Evolutionary conservation across 495 filamentous ascomycete genomes (phyloP).

Genomic region (Tirmania nivea): DNA sequence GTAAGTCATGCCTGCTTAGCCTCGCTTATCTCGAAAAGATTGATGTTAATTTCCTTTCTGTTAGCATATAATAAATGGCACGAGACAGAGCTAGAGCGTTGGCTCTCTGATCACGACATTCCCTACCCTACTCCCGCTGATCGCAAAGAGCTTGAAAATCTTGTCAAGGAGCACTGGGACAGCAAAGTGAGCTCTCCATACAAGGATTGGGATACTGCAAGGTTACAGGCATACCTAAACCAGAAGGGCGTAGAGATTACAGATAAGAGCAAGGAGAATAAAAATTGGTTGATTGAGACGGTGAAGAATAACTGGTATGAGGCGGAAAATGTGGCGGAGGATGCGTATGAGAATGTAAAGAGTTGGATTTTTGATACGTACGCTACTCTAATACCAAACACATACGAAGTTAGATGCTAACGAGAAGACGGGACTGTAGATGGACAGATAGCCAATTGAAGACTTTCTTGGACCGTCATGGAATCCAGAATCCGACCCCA

Average conservation of each 20-base stretch:
- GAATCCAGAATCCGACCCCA: slow-evolving; percentile 67
- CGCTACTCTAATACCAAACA: slow-evolving; percentile 22
- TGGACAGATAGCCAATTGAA: slow-evolving; percentile 78
- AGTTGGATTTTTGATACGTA: slow-evolving; percentile 92
- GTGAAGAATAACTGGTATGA: slow-evolving; percentile 56
- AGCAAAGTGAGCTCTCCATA: slow-evolving; percentile 42
- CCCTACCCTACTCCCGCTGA: slow-evolving; percentile 70
- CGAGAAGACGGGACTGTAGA: slow-evolving; percentile 21
- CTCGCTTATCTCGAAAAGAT: neutral
- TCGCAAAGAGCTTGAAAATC: slow-evolving; percentile 60
- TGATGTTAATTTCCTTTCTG: neutral
- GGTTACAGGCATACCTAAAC: slow-evolving; percentile 42
- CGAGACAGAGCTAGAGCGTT: slow-evolving; percentile 88
- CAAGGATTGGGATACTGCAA: slow-evolving; percentile 43
- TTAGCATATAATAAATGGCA: slow-evolving; percentile 94
- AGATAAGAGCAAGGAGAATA: slow-evolving; percentile 37
- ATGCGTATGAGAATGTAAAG: slow-evolving; percentile 47
- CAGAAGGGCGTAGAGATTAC: slow-evolving; percentile 46
- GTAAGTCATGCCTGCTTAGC: neutral
- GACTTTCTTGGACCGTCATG: slow-evolving; percentile 71
- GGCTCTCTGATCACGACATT: slow-evolving; percentile 85
- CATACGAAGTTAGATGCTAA: slow-evolving; percentile 8
- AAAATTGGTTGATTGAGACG: slow-evolving; percentile 40
- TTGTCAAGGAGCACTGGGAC: slow-evolving; percentile 80
- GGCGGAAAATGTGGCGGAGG: slow-evolving; percentile 46